A percentile compares a stretch with the other conserved stretches of the same genome.
Evolutionary conservation across 2,329 filamentous ascomycete species (phyloP).

Genomic region (Mollisiaceae sp.): DNA sequence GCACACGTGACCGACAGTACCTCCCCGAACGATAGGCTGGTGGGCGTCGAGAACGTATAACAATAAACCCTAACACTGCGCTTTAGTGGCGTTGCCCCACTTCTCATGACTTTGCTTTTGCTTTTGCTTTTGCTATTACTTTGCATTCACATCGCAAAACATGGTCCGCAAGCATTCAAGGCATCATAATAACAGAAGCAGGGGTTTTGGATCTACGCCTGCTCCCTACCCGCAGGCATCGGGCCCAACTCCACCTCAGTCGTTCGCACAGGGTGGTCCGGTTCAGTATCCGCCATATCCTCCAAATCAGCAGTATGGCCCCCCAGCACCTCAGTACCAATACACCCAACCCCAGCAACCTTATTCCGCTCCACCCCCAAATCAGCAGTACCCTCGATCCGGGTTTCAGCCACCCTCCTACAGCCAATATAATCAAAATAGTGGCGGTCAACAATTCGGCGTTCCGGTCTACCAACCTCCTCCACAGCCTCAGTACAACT

Average conservation of each 20-base stretch:
- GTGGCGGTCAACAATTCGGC: constrained; percentile 28
- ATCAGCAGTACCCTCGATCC: constrained; percentile 30
- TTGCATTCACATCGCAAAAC: background rate
- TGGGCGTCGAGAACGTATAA: background rate
- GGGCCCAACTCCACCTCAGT: constrained; percentile 29
- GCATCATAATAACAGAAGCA: constrained; percentile 30
- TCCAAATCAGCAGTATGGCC: constrained; percentile 34
- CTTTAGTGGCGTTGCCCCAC: background rate
- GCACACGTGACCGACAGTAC: background rate
- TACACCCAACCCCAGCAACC: constrained; percentile 29
- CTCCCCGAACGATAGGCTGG: background rate
- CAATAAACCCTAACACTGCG: background rate
- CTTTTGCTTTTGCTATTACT: background rate
- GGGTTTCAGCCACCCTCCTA: constrained; percentile 28
- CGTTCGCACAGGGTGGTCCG: constrained; percentile 27
- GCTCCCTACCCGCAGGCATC: constrained; percentile 36
- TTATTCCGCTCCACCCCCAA: constrained; percentile 25
- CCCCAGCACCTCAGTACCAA: constrained; percentile 26
- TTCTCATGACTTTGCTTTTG: background rate
- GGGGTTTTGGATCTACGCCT: constrained; percentile 28
- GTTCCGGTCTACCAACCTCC: constrained; percentile 24
- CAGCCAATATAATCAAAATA: constrained; percentile 22
- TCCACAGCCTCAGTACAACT: constrained; percentile 29
- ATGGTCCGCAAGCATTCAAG: background rate
- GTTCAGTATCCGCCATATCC: constrained; percentile 33